phyloP scores from a whole-genome alignment of 257 asterid species.

The Rubia yunnanensis region DNA sequence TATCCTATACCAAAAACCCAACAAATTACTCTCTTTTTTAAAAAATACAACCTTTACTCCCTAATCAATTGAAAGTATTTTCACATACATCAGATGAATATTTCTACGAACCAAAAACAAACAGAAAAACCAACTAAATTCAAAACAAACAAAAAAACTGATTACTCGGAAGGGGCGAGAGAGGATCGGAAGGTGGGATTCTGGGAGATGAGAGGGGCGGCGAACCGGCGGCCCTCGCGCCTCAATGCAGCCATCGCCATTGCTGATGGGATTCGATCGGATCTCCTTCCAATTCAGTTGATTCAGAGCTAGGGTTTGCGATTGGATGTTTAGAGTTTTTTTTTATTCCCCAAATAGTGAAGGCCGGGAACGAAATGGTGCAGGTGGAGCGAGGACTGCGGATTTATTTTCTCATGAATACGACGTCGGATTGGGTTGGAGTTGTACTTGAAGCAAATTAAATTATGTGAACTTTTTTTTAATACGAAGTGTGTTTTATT shows the following conservation, averaged over 20 bases:
- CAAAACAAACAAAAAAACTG: not conserved
- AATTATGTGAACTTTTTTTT: no score
- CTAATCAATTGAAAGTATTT: not conserved
- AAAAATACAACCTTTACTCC: not conserved
- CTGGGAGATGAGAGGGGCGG: constrained; percentile 55
- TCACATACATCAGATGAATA: not conserved
- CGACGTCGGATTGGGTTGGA: not conserved
- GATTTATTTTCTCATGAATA: not conserved
- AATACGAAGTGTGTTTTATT: no score
- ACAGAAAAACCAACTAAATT: not conserved
- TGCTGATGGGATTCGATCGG: constrained; percentile 13
- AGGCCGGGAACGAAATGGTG: not conserved
- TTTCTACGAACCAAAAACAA: not conserved
- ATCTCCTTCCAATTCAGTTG: constrained; percentile 8
- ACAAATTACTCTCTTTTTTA: no score
- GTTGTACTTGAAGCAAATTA: not conserved
- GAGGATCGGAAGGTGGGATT: constrained; percentile 58
- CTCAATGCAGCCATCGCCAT: constrained; percentile 94
- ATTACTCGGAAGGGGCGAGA: constrained; percentile 48
- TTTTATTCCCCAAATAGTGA: not conserved
- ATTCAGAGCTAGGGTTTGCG: not conserved
- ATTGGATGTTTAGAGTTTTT: not conserved
- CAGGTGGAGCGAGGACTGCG: not conserved
- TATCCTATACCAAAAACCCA: not conserved
- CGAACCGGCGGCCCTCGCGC: constrained; percentile 90